These are phyloP conservation scores for Skeletonema potamos DNA, from an alignment of 108 stramenopile species.

Conservation along the genomic window DNA sequence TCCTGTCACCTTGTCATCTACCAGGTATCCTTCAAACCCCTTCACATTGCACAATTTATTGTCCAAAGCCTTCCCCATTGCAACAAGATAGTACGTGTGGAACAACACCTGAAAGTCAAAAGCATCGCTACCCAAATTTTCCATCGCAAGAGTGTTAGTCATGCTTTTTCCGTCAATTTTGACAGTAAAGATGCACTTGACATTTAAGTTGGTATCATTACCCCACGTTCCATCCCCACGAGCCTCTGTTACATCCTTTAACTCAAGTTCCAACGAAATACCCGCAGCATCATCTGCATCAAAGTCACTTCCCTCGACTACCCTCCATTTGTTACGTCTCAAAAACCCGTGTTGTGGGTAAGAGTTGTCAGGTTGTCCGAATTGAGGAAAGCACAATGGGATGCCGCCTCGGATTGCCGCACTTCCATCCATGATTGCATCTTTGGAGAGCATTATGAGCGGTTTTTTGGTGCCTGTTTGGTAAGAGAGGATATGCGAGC, in stretches of 20 bases:
- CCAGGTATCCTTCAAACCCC: constrained; percentile 58
- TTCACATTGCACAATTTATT: constrained; percentile 55
- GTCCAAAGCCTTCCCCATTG: constrained; percentile 58
- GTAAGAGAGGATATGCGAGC: constrained; percentile 70
- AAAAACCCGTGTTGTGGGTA: constrained; percentile 88
- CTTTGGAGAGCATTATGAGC: constrained; percentile 66
- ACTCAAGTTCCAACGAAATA: constrained; percentile 47
- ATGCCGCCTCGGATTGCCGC: constrained; percentile 84
- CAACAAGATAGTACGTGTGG: constrained; percentile 74
- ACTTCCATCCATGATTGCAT: constrained; percentile 75
- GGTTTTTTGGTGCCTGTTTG: constrained; percentile 43
- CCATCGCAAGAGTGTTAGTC: constrained; percentile 58
- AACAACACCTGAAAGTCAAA: constrained; percentile 73
- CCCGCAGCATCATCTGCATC: constrained; percentile 53
- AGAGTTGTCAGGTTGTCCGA: constrained; percentile 71
- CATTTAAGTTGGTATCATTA: constrained; percentile 32
- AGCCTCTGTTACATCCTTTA: constrained; percentile 60
- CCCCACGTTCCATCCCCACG: constrained; percentile 66
- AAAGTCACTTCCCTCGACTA: constrained; percentile 22
- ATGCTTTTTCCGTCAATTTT: constrained; percentile 46
- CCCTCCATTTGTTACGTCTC: constrained; percentile 69
- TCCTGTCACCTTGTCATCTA: constrained; percentile 61
- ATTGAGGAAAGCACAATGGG: constrained; percentile 82
- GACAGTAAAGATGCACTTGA: constrained; percentile 31
- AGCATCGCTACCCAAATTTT: constrained; percentile 55